Base-by-base conservation (phyloP, 2,329 filamentous ascomycete species). In the Gaeumannomyces sp. region DNA sequence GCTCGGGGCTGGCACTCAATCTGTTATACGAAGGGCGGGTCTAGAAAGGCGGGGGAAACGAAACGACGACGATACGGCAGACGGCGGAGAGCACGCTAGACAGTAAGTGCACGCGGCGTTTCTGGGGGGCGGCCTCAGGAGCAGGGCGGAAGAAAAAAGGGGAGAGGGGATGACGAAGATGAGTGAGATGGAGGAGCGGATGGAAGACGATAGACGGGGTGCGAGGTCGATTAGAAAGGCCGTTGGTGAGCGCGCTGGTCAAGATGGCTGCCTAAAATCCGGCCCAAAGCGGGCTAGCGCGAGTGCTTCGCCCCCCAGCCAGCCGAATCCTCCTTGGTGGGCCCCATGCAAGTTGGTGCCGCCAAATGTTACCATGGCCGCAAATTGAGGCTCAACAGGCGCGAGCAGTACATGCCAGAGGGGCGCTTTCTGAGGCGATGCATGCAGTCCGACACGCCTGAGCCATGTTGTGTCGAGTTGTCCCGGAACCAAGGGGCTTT, bases 201-300 rank as follows among this genome's bases (percentile, higher is more conserved):
- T 62, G 53, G 31, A 56, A 64, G 60, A 29, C 35, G 63, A 50
- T 35, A 5, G 61, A 61, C 45, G 60, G 63, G 60, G 63, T 56
- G 59, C 63, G 63, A 61, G 29, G 59, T 31, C 60, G 64, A 28
- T 61, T 60, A 35, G 59, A 60, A 60, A 35, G 59, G 28, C 31
- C 31, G 59, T 35, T 60, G 59, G 31, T 60, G 59, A 60, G 11
- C 22, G 25, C 22, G 28, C 29, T 27, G 29, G 57, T 61, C 65
- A 68, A 67, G 59, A 65, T 67, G 65, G 69, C 59, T 70, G 69
- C 69, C 69, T 70, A 70, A 61, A 70, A 66, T 66, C 33, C 35
- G 2, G 16, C 66, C 66, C 31, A 58, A 68, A 67, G 7, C 0
- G 62, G 69, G n/a, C 31, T 69, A 70, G 69, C 65, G 65, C 19